Base-by-base conservation (phyloP, 2,329 filamentous ascomycete species). In the Exophiala alcalophila region DNA sequence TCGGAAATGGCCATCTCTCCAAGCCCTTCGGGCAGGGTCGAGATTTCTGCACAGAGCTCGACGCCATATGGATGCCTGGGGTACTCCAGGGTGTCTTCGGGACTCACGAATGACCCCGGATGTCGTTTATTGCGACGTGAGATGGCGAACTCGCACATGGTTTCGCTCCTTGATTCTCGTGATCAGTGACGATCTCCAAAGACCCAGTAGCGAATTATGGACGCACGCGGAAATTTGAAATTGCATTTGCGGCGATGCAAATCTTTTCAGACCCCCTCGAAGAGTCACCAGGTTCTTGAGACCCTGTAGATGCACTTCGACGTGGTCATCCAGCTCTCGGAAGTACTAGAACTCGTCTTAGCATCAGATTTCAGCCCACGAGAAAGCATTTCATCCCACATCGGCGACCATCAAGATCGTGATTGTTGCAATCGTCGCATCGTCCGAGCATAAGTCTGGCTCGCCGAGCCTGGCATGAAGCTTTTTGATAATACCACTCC, bases 171-270 rank as follows among this genome's bases (percentile, higher is more conserved):
- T 19, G 35, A 15, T 14, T 9, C 19, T 5, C 4, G 35, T n/a
- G 2, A 30, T 11, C 4, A 28, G 12, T 27, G 15, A 11, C 24
- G 10, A 18, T 6, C 4, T 3, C 7, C 11, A 8, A 27, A 19
- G 12, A 28, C 5, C 15, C 14, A 20, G n/a, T n/a, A n/a, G n/a
- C n/a, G n/a, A n/a, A n/a, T 8, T 29, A 5, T 6, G 6, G 4
- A 32, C 28, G 18, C 20, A 40, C 37, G 27, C 37, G n/a, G n/a
- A n/a, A n/a, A n/a, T 19, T 27, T 21, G 9, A 40, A 29, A 18
- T 40, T 40, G 15, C 25, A 40, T 23, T 40, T 40, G n/a, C 32
- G 27, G 16, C 28, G 37, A 12, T 40, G 27, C 6, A 40, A 40
- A 6, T 40, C 32, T 19, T 18, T 40, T 29, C 9, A 32, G 28